Conservation (phyloP, 2,329 filamentous ascomycete genomes). For the Ampelomyces quisqualis region DNA sequence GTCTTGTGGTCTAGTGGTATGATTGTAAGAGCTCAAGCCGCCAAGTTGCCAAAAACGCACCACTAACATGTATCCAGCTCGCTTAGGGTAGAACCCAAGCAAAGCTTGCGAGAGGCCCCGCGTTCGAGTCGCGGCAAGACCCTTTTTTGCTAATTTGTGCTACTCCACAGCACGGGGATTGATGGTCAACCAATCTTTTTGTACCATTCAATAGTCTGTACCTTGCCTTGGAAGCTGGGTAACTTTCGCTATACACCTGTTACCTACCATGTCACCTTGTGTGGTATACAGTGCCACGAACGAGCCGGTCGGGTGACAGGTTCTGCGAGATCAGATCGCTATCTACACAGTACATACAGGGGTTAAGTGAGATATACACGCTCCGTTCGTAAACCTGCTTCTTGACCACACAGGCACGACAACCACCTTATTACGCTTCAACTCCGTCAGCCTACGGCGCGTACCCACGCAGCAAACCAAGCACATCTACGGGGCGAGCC, state of each 20-base stretch:
- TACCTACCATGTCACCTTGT: too few species aligned
- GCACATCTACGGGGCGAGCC: neutral
- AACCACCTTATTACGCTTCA: neutral
- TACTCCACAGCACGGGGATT: too few species aligned
- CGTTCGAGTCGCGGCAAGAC: conserved; percentile 10
- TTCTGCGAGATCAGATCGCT: too few species aligned
- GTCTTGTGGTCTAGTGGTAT: conserved; percentile 62
- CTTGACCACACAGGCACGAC: neutral
- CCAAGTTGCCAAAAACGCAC: neutral
- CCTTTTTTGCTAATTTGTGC: neutral
- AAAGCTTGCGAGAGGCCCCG: conserved; percentile 7
- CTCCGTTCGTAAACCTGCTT: too few species aligned
- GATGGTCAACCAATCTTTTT: neutral
- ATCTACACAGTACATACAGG: too few species aligned
- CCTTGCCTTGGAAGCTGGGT: too few species aligned
- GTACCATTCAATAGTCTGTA: too few species aligned
- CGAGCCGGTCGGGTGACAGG: too few species aligned
- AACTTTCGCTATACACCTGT: too few species aligned
- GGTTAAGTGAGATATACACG: too few species aligned
- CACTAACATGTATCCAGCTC: conserved; percentile 43
- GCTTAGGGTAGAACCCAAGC: conserved; percentile 55
- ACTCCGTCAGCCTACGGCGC: neutral
- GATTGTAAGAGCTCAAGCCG: conserved; percentile 42
- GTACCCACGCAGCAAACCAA: neutral
- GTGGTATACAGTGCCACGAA: too few species aligned